These are phyloP conservation scores for Phtheirospermum japonicum DNA, from an alignment of 257 asterid genomes.

Conservation along the genomic window DNA sequence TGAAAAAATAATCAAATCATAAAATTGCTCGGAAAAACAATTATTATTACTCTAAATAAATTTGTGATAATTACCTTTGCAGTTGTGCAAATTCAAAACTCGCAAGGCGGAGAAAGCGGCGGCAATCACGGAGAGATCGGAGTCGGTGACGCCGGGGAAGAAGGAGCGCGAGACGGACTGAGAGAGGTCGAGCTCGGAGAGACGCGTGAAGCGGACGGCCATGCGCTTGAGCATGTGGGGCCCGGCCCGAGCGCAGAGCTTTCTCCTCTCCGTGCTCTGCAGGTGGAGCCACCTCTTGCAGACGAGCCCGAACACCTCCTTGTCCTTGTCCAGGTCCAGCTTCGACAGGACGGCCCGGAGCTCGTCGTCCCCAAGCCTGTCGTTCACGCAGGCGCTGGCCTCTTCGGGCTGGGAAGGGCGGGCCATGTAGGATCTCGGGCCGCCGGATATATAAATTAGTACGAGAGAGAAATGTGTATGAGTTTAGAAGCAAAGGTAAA, in stretches of 20 bases:
- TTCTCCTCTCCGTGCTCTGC: conserved; percentile 79
- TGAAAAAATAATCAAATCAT: neutral
- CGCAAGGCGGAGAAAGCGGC: conserved; percentile 56
- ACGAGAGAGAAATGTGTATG: too few relatives aligned
- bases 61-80: conserved; percentile 54
- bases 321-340: conserved; percentile 58
- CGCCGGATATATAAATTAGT: neutral
- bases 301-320: conserved; percentile 76
- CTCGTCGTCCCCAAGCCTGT: conserved; percentile 74
- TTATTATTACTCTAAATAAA: neutral
- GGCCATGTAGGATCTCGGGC: conserved; percentile 25
- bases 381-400: conserved; percentile 50
- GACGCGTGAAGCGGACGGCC: conserved; percentile 73
- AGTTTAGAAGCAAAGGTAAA: too few relatives aligned
- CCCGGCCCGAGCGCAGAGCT: conserved; percentile 86
- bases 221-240: conserved; percentile 79
- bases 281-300: conserved; percentile 91
- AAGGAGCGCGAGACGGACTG: conserved; percentile 85
- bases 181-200: conserved; percentile 75
- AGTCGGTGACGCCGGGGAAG: conserved; percentile 87
- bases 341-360: conserved; percentile 60
- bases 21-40: neutral
- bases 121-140: conserved; percentile 78
- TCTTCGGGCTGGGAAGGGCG: conserved; percentile 28
- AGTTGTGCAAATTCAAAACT: conserved; percentile 53